These are phyloP conservation scores for Trichophaea hybrida DNA, from an alignment of 2,329 filamentous ascomycete species.

Conservation along the genomic window DNA sequence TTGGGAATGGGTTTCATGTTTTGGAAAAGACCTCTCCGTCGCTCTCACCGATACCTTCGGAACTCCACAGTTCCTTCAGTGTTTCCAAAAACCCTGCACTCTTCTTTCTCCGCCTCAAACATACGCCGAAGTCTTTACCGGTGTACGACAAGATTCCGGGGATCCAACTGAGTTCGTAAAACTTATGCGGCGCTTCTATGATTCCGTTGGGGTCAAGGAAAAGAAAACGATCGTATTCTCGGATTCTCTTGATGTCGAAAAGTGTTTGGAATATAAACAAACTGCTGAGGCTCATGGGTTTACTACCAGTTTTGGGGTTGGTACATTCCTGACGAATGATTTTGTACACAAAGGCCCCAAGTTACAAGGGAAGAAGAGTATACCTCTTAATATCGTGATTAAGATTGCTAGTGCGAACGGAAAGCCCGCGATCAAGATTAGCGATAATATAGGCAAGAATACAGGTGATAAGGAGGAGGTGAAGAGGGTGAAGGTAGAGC, in stretches of 20 bases:
- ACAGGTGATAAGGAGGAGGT: conserved; percentile 73
- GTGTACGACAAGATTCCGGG: conserved; percentile 80
- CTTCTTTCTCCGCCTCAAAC: conserved; percentile 30
- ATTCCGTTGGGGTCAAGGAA: conserved; percentile 55
- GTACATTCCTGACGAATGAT: conserved; percentile 92
- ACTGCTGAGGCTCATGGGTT: conserved; percentile 69
- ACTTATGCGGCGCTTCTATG: conserved; percentile 68
- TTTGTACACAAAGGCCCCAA: conserved; percentile 53
- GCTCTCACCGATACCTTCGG: conserved; percentile 95
- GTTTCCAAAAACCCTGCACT: conserved; percentile 55
- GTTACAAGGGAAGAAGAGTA: conserved; percentile 55
- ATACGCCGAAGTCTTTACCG: conserved; percentile 70
- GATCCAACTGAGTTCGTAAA: conserved; percentile 69
- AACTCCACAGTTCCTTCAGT: conserved; percentile 71
- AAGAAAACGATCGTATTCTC: conserved; percentile 91
- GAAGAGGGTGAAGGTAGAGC: conserved; percentile 63
- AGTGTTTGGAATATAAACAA: conserved; percentile 78
- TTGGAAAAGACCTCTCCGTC: conserved; percentile 72
- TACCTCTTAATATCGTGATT: conserved; percentile 92
- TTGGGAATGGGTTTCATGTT: conserved; percentile 79
- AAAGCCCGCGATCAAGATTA: conserved; percentile 79
- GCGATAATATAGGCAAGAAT: conserved; percentile 83
- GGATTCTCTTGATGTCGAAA: conserved; percentile 81
- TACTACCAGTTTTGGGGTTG: conserved; percentile 78
- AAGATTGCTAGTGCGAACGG: conserved; percentile 80